phyloP scores from a whole-genome alignment of 2,329 filamentous ascomycete species.

The Talaromyces sp. region DNA sequence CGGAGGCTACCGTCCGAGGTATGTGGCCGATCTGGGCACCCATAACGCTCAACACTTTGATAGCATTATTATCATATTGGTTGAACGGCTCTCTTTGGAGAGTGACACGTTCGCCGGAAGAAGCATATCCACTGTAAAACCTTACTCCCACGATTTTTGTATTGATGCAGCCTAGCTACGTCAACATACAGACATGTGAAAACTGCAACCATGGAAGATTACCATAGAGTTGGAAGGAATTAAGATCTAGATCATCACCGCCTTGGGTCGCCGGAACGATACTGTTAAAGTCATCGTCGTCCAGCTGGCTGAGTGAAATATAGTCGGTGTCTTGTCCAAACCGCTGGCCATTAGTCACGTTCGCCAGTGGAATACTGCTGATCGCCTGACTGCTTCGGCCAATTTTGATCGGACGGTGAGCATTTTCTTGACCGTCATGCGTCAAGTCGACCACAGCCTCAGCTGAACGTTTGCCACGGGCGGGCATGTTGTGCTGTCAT shows the following conservation, averaged over 20 bases:
- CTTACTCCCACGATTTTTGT: slow-evolving; percentile 59
- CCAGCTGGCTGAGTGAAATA: slow-evolving; percentile 33
- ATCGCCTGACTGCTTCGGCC: slow-evolving; percentile 7
- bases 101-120: slow-evolving; percentile 60
- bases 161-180: slow-evolving; percentile 37
- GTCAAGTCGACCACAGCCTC: slow-evolving; percentile 30
- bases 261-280: slow-evolving; percentile 34
- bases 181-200: slow-evolving; percentile 16
- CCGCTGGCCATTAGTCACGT: slow-evolving; percentile 24
- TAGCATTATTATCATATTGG: slow-evolving; percentile 70
- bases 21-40: slow-evolving; percentile 75
- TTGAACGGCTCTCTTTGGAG: slow-evolving; percentile 66
- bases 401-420: slow-evolving; percentile 18
- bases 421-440: slow-evolving; percentile 22
- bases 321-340: slow-evolving; percentile 30
- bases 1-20: slow-evolving; percentile 63
- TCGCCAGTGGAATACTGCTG: background rate
- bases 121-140: slow-evolving; percentile 64
- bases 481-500: slow-evolving; percentile 7
- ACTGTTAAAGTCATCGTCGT: slow-evolving; percentile 38
- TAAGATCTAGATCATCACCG: slow-evolving; percentile 34
- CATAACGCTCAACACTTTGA: slow-evolving; percentile 73
- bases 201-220: slow-evolving; percentile 20
- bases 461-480: slow-evolving; percentile 13
- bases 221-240: slow-evolving; percentile 40